Conservation (phyloP, 148 eudicot genomes). For the Agrostemma githago region DNA sequence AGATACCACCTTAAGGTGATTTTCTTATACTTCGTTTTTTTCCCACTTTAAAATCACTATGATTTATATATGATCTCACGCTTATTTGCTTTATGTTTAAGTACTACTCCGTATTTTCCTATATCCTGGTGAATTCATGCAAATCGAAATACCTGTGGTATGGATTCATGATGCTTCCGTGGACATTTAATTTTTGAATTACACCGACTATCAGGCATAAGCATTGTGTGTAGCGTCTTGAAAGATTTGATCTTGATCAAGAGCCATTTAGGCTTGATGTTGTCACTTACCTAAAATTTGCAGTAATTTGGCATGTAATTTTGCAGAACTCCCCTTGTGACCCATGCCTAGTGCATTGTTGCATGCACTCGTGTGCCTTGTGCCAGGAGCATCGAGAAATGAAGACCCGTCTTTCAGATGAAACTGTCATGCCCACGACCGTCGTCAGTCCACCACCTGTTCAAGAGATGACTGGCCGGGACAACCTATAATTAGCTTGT, state of each 20-base stretch:
- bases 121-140: not conserved
- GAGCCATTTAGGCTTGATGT: not conserved
- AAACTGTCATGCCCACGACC: constrained; percentile 45
- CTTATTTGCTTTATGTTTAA: not conserved
- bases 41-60: not conserved
- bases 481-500: too few relatives aligned
- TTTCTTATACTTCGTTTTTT: not conserved
- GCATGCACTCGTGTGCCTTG: constrained; percentile 94
- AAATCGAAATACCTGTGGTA: not conserved
- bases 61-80: not conserved
- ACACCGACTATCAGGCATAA: not conserved
- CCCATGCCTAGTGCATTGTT: constrained; percentile 88
- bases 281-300: not conserved
- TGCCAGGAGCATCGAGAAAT: constrained; percentile 99
- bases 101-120: not conserved
- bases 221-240: not conserved
- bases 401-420: constrained; percentile 72
- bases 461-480: constrained; percentile 68
- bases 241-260: not conserved
- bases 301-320: not conserved
- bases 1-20: constrained; percentile 88
- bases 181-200: not conserved
- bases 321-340: constrained; percentile 90
- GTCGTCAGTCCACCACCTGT: constrained; percentile 74
- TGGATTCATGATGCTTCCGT: not conserved